Evolutionary conservation across 129 eudicot genomes (phyloP).

Genomic region (Solidago caesia): DNA sequence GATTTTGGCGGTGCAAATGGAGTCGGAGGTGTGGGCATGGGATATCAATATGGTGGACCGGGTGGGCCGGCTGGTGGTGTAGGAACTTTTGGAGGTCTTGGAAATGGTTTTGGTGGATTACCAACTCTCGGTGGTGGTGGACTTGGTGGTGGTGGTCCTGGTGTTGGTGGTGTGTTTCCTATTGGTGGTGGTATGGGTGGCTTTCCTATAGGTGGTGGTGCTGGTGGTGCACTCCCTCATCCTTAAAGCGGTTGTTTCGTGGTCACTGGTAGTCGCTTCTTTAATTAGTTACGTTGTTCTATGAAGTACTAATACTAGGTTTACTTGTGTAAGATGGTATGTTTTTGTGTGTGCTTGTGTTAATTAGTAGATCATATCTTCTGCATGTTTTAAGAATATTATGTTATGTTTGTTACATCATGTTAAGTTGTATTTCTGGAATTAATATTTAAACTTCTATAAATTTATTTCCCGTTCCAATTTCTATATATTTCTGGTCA

Average conservation of each 20-base stretch:
- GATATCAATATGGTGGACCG: slow-evolving; percentile 39
- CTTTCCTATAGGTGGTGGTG: slow-evolving; percentile 22
- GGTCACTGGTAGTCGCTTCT: slow-evolving; percentile 22
- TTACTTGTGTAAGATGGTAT: slow-evolving; percentile 18
- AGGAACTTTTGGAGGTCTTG: slow-evolving; percentile 41
- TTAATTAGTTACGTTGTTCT: neutral
- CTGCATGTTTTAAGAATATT: neutral
- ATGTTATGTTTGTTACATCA: slow-evolving; percentile 20
- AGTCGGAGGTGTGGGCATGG: slow-evolving; percentile 42
- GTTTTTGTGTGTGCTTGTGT: slow-evolving; percentile 26
- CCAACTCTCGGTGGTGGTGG: slow-evolving; percentile 44
- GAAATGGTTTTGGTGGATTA: slow-evolving; percentile 35
- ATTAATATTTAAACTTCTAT: neutral
- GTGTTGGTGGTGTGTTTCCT: slow-evolving; percentile 31
- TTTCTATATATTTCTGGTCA: neutral
- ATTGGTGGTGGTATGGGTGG: slow-evolving; percentile 29
- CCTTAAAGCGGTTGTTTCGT: slow-evolving; percentile 29
- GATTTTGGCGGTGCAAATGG: slow-evolving; percentile 38
- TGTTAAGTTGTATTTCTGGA: slow-evolving; percentile 5
- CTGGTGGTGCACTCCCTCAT: slow-evolving; percentile 34
- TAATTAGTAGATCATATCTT: neutral
- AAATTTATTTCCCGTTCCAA: slow-evolving; percentile 4
- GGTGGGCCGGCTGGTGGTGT: slow-evolving; percentile 44
- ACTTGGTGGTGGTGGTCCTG: slow-evolving; percentile 36
- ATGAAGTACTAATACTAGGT: slow-evolving; percentile 9